phyloP scores from a whole-genome alignment of 1,284 basidiomycete species.

The Kwoniella shivajii region DNA sequence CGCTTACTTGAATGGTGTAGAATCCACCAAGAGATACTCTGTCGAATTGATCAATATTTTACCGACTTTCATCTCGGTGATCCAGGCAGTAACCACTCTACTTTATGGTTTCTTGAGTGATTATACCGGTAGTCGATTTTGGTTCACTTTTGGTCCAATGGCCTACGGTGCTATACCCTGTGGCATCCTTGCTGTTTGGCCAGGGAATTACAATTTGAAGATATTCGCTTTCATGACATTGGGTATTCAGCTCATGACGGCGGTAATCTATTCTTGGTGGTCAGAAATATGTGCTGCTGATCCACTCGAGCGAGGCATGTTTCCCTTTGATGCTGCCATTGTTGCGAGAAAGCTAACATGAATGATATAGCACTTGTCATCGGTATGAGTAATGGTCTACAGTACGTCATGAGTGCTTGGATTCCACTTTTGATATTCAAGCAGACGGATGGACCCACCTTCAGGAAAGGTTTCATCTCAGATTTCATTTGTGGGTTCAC shows the following conservation, averaged over 20 bases:
- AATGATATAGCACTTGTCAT: slow-evolving; percentile 2
- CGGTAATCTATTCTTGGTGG: slow-evolving; percentile 14
- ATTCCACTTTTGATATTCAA: slow-evolving; percentile 13
- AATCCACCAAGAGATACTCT: slow-evolving; percentile 13
- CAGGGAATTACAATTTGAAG: not conserved
- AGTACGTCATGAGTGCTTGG: slow-evolving; percentile 16
- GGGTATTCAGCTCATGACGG: slow-evolving; percentile 13
- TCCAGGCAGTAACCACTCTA: slow-evolving; percentile 3
- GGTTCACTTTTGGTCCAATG: slow-evolving; percentile 10
- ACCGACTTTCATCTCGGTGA: slow-evolving; percentile 14
- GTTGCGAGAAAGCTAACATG: not conserved
- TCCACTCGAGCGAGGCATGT: slow-evolving; percentile 11
- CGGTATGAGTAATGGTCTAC: slow-evolving; percentile 5
- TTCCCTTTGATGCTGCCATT: not conserved
- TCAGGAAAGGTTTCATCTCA: slow-evolving; percentile 14
- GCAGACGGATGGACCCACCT: slow-evolving; percentile 14
- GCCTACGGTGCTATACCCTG: not conserved
- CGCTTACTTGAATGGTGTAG: not conserved
- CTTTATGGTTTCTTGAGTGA: slow-evolving; percentile 4
- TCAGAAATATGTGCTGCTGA: slow-evolving; percentile 11
- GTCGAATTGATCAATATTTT: slow-evolving; percentile 13
- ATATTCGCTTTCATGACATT: slow-evolving; percentile 9
- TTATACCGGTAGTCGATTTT: slow-evolving; percentile 9
- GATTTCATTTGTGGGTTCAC: slow-evolving; percentile 10
- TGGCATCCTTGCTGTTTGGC: slow-evolving; percentile 11